Base-by-base conservation (phyloP, 2,329 filamentous ascomycete genomes). In the Xylaria sp. region DNA sequence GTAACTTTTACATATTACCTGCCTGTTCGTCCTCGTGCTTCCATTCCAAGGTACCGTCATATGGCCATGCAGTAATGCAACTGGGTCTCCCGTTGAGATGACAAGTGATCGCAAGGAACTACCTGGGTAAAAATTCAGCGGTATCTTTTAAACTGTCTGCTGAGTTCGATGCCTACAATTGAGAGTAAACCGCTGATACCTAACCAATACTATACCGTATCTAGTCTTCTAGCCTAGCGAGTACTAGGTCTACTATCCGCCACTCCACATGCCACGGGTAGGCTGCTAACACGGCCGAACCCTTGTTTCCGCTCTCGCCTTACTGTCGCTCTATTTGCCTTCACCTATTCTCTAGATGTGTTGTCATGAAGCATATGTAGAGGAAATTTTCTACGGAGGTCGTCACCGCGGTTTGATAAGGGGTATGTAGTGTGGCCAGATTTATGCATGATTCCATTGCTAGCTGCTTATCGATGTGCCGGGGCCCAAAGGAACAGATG, bases 381-480 rank as follows among this genome's bases (percentile, higher is more conserved):
- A 30, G 30, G 55, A 30, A 48, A 59, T 32, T 34, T 11, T 65
- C 48, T 56, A 54, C 21, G 47, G 34, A 55, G 56, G 24, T 56
- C 36, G 60, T 57, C 60, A 69, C 64, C 51, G 51, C 60, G 45
- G 60, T 34, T 58, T 58, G 39, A 67, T 58, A 14, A 14, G 51
- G 42, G 27, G 19, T 55, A 71, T 72, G 72, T 70, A 72, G 64
- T 61, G 54, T 60, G 63, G 67, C 69, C 69, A 71, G 61, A 70
- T 69, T 64, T 68, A 67, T 71, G 70, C 71, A 74, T 65, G 63
- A 74, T 68, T 60, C 73, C 64, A 71, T 53, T 56, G 70, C 69
- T 67, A 73, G 65, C 62, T 72, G 67, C n/a, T n/a, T n/a, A 69
- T 65, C 70, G 69, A 55, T 61, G 45, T 67, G 36, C 64, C 64